Base-by-base conservation (phyloP, 768 basidiomycete species). In the Neoboletus brunneissimus region DNA sequence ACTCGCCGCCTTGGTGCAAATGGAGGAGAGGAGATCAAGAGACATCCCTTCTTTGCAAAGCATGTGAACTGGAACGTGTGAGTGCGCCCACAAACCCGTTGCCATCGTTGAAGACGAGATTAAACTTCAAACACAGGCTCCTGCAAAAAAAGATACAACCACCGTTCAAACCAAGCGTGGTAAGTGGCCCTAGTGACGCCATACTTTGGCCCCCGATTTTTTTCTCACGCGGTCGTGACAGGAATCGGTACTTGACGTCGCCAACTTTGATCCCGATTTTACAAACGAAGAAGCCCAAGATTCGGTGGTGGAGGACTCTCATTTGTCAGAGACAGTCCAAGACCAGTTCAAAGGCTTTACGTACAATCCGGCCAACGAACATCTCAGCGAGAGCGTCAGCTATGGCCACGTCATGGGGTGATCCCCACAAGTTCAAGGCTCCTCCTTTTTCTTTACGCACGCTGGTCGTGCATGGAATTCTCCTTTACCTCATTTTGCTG, bases 211-310 rank as follows among this genome's bases (percentile, higher is more conserved):
- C 3, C 46, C 25, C 23, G 25, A 9, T 20, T 16, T 16, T 31
- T 34, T 34, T 29, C 48, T 66, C 48, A 63, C 53, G 9, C 34
- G 23, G 31, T 64, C 13, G 31, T 54, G 54, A 48, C 42, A 88
- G 87, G 94, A 95, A 77, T 89, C 88, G 53, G 94, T 94, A 1
- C 83, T 97, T 44, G 95, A 97, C 70, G 94, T 95, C 22, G 92
- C 88, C 55, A 94, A 98, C 79, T 98, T 99, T 75, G 97, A 98
- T 72, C 83, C 93, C 25, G 96, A 98, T 72, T 99, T 99, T 70
- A 98, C 95, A 29, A 91, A 88, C 58, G 96, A 99, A 71, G 88
- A 91, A 54, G 89, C 95, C 2, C 86, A 92, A 64, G 96, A 99
- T 73, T 95, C 93, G 2, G 94, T 98, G 53, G 96, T 99, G 38